Conservation (phyloP, 2,329 filamentous ascomycete species). For the Trichoderma aggressivum region DNA sequence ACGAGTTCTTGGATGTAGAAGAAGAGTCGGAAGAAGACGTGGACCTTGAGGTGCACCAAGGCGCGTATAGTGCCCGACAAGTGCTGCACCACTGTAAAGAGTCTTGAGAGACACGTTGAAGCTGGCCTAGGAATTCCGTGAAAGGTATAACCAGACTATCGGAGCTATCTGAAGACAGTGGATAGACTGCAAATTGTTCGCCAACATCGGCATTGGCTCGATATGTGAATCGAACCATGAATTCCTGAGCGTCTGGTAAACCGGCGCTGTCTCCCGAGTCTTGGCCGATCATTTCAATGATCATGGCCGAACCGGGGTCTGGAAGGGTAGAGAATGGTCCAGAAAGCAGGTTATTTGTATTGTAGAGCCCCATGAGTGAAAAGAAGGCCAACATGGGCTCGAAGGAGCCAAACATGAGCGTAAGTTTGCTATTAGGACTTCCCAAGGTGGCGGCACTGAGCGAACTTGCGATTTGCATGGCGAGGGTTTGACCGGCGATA, state of each 20-base stretch:
- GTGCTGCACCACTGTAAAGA: conserved; percentile 42
- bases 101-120: conserved; percentile 36
- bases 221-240: conserved; percentile 57
- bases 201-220: conserved; percentile 43
- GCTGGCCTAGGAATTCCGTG: conserved; percentile 36
- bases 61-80: conserved; percentile 34
- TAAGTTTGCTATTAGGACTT: conserved; percentile 46
- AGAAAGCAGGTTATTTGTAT: conserved; percentile 49
- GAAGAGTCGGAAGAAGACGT: neutral
- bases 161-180: conserved; percentile 40
- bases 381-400: conserved; percentile 57
- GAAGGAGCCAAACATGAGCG: conserved; percentile 51
- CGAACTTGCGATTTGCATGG: conserved; percentile 41
- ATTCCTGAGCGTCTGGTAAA: conserved; percentile 34
- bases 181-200: conserved; percentile 35
- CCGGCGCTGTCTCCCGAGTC: conserved; percentile 19
- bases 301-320: conserved; percentile 69
- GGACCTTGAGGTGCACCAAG: conserved; percentile 38
- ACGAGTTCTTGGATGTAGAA: neutral
- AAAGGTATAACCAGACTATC: conserved; percentile 36
- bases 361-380: conserved; percentile 45
- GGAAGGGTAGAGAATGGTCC: conserved; percentile 43
- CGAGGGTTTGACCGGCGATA: conserved; percentile 53
- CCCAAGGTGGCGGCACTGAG: conserved; percentile 42
- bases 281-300: conserved; percentile 60